phyloP scores from a whole-genome alignment of 345 rosid genomes.

The Erucastrum elatum region DNA sequence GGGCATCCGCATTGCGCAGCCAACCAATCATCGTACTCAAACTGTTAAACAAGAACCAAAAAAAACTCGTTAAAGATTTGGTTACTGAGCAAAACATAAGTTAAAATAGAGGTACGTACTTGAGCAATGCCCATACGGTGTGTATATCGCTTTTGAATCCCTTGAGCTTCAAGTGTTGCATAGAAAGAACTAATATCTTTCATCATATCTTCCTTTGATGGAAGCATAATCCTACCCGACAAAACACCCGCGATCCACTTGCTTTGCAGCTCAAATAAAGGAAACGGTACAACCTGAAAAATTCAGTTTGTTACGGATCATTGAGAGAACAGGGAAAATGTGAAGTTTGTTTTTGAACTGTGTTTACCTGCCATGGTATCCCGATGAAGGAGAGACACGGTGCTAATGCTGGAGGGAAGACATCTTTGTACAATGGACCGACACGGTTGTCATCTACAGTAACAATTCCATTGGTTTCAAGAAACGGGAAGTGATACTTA shows the following conservation, averaged over 20 bases:
- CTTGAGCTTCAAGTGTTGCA: constrained; percentile 53
- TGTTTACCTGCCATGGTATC: constrained; percentile 69
- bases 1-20: constrained; percentile 46
- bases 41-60: constrained; percentile 38
- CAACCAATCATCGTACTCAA: constrained; percentile 61
- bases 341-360: not conserved
- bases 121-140: constrained; percentile 51
- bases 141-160: constrained; percentile 61
- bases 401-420: constrained; percentile 71
- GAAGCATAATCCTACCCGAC: constrained; percentile 67
- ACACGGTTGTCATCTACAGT: constrained; percentile 72
- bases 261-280: constrained; percentile 70
- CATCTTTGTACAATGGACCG: constrained; percentile 74
- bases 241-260: constrained; percentile 83
- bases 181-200: constrained; percentile 55
- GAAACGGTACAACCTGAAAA: constrained; percentile 65
- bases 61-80: too few relatives aligned
- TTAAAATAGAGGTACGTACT: too few relatives aligned
- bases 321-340: not conserved
- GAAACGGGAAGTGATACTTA: constrained; percentile 86
- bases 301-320: not conserved
- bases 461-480: constrained; percentile 57
- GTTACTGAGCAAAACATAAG: too few relatives aligned
- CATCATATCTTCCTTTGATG: constrained; percentile 67
- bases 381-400: constrained; percentile 87